Evolutionary conservation across 352 stramenopile species (phyloP).

Genomic region (Phytophthora kernoviae): DNA sequence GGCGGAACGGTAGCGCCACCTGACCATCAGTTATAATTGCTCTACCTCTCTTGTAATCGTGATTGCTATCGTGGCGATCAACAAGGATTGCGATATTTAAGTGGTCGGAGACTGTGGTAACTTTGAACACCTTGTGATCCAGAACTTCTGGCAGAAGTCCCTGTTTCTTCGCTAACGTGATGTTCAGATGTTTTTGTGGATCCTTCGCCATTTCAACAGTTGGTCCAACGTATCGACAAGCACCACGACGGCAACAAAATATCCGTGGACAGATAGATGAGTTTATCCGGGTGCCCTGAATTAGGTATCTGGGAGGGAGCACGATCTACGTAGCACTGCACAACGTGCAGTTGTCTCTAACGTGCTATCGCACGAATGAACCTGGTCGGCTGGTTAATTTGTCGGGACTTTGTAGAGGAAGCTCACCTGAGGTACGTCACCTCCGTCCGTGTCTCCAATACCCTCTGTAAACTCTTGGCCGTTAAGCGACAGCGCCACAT

Average conservation of each 20-base stretch:
- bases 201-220: not conserved
- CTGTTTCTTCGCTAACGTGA: not conserved
- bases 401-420: conserved; percentile 27
- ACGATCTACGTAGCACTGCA: too few relatives aligned
- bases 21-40: too few relatives aligned
- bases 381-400: not conserved
- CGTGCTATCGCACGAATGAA: not conserved
- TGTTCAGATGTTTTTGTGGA: not conserved
- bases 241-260: not conserved
- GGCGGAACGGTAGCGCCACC: too few relatives aligned
- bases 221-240: not conserved
- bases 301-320: too few relatives aligned
- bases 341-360: conserved; percentile 3
- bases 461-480: conserved; percentile 38
- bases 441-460: not conserved
- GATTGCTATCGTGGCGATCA: too few relatives aligned
- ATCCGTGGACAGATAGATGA: too few relatives aligned
- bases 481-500: conserved; percentile 36
- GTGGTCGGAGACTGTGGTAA: too few relatives aligned
- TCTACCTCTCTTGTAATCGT: too few relatives aligned
- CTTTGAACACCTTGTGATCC: not conserved
- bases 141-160: not conserved
- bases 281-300: too few relatives aligned
- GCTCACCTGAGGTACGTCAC: not conserved
- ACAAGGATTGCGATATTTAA: too few relatives aligned